Percentiles rank a stretch among this genome's conserved stretches.
These are phyloP conservation scores for Amniculicola lignicola DNA, from an alignment of 495 filamentous ascomycete genomes.

Conservation along the genomic window DNA sequence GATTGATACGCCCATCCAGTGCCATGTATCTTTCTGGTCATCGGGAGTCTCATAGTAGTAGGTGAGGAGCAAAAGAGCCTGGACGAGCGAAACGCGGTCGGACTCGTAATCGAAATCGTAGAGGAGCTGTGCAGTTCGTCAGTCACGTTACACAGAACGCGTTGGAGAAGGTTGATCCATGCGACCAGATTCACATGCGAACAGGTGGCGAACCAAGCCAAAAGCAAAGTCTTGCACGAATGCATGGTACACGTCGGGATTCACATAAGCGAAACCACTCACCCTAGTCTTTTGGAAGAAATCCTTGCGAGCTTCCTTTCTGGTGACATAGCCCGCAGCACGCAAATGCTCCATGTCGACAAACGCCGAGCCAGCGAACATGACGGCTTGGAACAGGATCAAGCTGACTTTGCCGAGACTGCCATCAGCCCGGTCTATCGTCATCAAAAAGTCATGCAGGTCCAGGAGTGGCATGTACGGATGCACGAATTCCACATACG, in stretches of 20 bases:
- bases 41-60: constrained; percentile 41
- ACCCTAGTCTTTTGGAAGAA: constrained; percentile 80
- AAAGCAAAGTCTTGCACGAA: neutral
- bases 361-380: constrained; percentile 77
- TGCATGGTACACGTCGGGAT: too few species aligned
- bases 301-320: constrained; percentile 70
- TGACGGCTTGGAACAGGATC: constrained; percentile 75
- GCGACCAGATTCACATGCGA: constrained; percentile 15
- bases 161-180: neutral
- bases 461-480: constrained; percentile 88
- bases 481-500: constrained; percentile 79
- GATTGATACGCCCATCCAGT: constrained; percentile 41
- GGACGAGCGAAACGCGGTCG: constrained; percentile 77
- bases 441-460: constrained; percentile 66
- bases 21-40: constrained; percentile 43
- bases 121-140: constrained; percentile 48
- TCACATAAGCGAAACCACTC: constrained; percentile 40
- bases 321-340: constrained; percentile 63
- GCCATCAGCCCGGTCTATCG: constrained; percentile 63
- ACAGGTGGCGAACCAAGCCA: neutral
- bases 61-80: constrained; percentile 79
- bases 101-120: constrained; percentile 87
- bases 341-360: constrained; percentile 67
- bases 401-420: constrained; percentile 66
- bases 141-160: constrained; percentile 2